A percentile compares a stretch with the other conserved stretches of the same genome.
Conservation (phyloP, 1,139 yeast species). For the Geotrichum europaeum region DNA sequence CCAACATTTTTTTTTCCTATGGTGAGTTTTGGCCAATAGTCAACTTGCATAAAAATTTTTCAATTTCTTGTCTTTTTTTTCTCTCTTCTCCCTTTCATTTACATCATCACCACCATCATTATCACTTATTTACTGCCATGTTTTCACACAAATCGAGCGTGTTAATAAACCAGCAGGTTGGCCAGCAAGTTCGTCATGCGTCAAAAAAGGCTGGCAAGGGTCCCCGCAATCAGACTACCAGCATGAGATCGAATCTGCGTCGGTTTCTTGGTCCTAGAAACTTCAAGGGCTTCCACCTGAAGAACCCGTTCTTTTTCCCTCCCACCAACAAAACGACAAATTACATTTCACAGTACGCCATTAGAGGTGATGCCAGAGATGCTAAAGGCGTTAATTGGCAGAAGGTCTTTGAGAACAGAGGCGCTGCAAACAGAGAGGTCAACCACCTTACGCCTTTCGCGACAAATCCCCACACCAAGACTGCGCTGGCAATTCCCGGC, state of each 20-base stretch:
- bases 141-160: constrained; percentile 4
- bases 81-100: background rate
- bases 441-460: constrained; percentile 62
- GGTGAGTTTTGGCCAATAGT: constrained; percentile 1
- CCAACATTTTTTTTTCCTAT: background rate
- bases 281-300: constrained; percentile 71
- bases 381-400: constrained; percentile 22
- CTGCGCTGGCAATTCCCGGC: constrained; percentile 56
- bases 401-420: constrained; percentile 20
- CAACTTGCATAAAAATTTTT: background rate
- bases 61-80: background rate
- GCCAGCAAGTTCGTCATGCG: constrained; percentile 17
- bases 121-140: background rate
- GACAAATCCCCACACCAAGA: constrained; percentile 58
- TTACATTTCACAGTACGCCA: constrained; percentile 54
- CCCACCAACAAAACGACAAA: constrained; percentile 70
- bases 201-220: constrained; percentile 13
- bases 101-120: background rate
- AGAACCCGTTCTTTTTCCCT: constrained; percentile 70
- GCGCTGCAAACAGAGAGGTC: constrained; percentile 11
- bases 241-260: constrained; percentile 40
- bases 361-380: constrained; percentile 32
- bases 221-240: constrained; percentile 22
- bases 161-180: constrained; percentile 4
- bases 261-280: constrained; percentile 75